Conservation (phyloP, 257 asterid genomes). For the Penstemon barbatus region DNA sequence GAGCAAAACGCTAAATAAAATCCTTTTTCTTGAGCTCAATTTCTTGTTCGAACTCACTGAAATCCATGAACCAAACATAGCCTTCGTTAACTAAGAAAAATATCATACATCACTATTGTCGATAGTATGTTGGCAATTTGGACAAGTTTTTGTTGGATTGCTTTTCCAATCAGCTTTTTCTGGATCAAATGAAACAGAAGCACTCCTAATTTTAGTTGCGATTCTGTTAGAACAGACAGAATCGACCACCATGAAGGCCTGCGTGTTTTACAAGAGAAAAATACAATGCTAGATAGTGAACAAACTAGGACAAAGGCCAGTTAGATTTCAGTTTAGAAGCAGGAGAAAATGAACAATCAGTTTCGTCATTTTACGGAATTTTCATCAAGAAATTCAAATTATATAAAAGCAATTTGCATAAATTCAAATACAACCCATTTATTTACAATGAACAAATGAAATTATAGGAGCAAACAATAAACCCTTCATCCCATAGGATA, state of each 20-base stretch:
- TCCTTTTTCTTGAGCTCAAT: too few species aligned
- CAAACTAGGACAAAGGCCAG: neutral
- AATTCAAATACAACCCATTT: neutral
- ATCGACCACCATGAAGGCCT: slow-evolving; percentile 93
- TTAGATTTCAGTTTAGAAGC: too few species aligned
- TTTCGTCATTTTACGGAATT: too few species aligned
- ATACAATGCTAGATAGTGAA: neutral
- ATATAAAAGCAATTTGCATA: neutral
- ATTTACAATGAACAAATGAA: slow-evolving; percentile 6
- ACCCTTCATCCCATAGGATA: neutral
- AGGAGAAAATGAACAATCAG: too few species aligned
- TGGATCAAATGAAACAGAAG: slow-evolving; percentile 64
- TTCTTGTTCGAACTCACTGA: too few species aligned
- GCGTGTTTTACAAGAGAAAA: slow-evolving; percentile 34
- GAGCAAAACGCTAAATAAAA: too few species aligned
- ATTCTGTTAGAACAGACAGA: slow-evolving; percentile 68
- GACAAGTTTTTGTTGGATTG: slow-evolving; percentile 89
- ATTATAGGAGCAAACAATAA: neutral
- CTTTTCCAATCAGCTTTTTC: slow-evolving; percentile 64
- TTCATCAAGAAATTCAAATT: neutral
- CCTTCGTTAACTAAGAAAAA: neutral
- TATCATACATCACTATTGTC: slow-evolving; percentile 78
- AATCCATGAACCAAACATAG: neutral
- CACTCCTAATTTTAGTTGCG: slow-evolving; percentile 86
- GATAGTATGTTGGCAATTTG: slow-evolving; percentile 64